Evolutionary conservation across 1,284 basidiomycete species (phyloP).

Genomic region (Heterobasidion parviporum): DNA sequence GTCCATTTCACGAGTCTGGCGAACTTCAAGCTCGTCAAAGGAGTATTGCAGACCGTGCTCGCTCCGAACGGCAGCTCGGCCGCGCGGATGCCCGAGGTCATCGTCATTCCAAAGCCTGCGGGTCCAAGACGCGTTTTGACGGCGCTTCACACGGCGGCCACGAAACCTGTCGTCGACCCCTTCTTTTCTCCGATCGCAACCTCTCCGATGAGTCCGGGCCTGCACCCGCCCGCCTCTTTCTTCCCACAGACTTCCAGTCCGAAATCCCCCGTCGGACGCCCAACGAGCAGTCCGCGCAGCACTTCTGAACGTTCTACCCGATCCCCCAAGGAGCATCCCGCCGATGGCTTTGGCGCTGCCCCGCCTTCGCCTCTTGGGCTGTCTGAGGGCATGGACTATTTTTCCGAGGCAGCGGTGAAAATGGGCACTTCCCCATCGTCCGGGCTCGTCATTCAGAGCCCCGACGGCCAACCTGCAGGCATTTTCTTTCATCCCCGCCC

Average conservation of each 20-base stretch:
- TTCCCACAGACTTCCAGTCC: slow-evolving; percentile 30
- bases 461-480: slow-evolving; percentile 87
- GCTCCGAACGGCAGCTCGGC: slow-evolving; percentile 31
- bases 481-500: slow-evolving; percentile 88
- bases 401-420: slow-evolving; percentile 67
- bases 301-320: slow-evolving; percentile 50
- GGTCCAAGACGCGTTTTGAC: slow-evolving; percentile 88
- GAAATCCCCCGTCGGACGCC: slow-evolving; percentile 31
- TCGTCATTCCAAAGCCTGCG: slow-evolving; percentile 93
- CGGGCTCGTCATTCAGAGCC: slow-evolving; percentile 86
- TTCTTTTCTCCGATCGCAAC: slow-evolving; percentile 91
- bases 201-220: slow-evolving; percentile 68
- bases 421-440: slow-evolving; percentile 74
- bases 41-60: slow-evolving; percentile 70
- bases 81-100: slow-evolving; percentile 63
- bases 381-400: slow-evolving; percentile 81
- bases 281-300: slow-evolving; percentile 41
- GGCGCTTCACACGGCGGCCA: slow-evolving; percentile 80
- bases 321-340: slow-evolving; percentile 39
- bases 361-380: slow-evolving; percentile 69
- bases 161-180: slow-evolving; percentile 79
- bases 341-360: slow-evolving; percentile 31
- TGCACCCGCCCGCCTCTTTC: slow-evolving; percentile 32
- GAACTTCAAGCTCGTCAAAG: slow-evolving; percentile 84
- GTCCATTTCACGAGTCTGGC: slow-evolving; percentile 87